phyloP scores from a whole-genome alignment of 73 alveolate genomes.

The Paramecium caudatum region DNA sequence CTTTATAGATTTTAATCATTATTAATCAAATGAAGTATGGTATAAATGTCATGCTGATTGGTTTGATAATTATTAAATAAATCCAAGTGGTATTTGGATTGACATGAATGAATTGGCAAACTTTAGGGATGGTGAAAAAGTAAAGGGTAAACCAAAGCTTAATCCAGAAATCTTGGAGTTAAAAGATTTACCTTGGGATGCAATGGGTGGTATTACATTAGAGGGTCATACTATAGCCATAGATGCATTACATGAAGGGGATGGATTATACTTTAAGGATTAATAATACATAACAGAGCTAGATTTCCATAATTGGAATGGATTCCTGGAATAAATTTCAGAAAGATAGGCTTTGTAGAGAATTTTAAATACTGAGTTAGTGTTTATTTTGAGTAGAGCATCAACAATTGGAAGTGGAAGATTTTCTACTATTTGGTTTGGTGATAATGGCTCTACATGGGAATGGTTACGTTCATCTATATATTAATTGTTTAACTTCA shows the following conservation, averaged over 20 bases:
- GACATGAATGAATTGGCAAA: constrained; percentile 97
- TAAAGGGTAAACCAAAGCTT: constrained; percentile 68
- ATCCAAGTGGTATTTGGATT: constrained; percentile 93
- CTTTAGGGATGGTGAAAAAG: constrained; percentile 81
- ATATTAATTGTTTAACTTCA: constrained; percentile 93
- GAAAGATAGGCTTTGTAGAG: constrained; percentile 79
- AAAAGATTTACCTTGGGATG: constrained; percentile 77
- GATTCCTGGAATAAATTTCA: constrained; percentile 81
- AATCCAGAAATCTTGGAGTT: constrained; percentile 72
- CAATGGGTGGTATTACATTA: constrained; percentile 65
- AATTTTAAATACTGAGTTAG: constrained; percentile 77
- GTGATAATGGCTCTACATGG: constrained; percentile 91
- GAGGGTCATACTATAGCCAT: constrained; percentile 72
- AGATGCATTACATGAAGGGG: constrained; percentile 66
- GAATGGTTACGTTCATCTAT: constrained; percentile 91
- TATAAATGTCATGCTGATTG: constrained; percentile 43
- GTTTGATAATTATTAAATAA: constrained; percentile 1
- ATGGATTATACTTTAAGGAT: constrained; percentile 73
- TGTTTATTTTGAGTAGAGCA: constrained; percentile 92
- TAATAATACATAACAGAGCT: constrained; percentile 68
- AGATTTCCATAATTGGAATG: constrained; percentile 86
- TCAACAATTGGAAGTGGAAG: constrained; percentile 93
- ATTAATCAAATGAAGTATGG: constrained; percentile 89
- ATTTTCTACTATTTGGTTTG: constrained; percentile 94
- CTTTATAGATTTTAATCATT: constrained; percentile 90